Conservation (phyloP, 495 filamentous ascomycete genomes). For the Cairneyella variabilis region DNA sequence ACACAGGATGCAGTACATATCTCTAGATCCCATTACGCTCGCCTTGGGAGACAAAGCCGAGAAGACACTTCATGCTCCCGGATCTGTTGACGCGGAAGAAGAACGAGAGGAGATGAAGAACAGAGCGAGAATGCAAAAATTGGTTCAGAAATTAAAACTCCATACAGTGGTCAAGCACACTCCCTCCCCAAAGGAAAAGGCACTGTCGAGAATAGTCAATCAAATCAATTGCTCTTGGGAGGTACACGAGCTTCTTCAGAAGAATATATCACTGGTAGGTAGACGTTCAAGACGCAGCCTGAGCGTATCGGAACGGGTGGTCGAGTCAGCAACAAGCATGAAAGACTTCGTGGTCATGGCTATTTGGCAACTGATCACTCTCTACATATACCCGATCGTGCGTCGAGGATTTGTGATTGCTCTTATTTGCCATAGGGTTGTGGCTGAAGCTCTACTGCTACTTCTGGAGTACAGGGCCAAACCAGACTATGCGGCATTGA, state of each 20-base stretch:
- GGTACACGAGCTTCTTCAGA: constrained; percentile 74
- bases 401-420: constrained; percentile 68
- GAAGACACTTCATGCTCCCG: constrained; percentile 33
- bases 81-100: constrained; percentile 56
- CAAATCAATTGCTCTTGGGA: constrained; percentile 97
- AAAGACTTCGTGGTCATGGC: constrained; percentile 69
- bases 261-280: constrained; percentile 79
- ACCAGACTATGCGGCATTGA: constrained; percentile 78
- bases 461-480: constrained; percentile 84
- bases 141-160: constrained; percentile 86
- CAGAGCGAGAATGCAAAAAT: constrained; percentile 46
- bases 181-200: constrained; percentile 76
- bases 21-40: constrained; percentile 81
- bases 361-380: constrained; percentile 65
- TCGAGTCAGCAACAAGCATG: constrained; percentile 84
- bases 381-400: constrained; percentile 76
- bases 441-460: constrained; percentile 74
- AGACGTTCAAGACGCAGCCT: constrained; percentile 75
- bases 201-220: constrained; percentile 78
- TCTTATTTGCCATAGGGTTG: constrained; percentile 74
- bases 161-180: constrained; percentile 78
- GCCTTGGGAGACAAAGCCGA: constrained; percentile 74
- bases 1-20: constrained; percentile 93
- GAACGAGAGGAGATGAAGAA: constrained; percentile 56
- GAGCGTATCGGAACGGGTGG: constrained; percentile 91